A percentile compares a stretch with the other conserved stretches of the same genome.
These are phyloP conservation scores for Psidium guajava DNA, from an alignment of 345 rosid genomes.

Conservation along the genomic window DNA sequence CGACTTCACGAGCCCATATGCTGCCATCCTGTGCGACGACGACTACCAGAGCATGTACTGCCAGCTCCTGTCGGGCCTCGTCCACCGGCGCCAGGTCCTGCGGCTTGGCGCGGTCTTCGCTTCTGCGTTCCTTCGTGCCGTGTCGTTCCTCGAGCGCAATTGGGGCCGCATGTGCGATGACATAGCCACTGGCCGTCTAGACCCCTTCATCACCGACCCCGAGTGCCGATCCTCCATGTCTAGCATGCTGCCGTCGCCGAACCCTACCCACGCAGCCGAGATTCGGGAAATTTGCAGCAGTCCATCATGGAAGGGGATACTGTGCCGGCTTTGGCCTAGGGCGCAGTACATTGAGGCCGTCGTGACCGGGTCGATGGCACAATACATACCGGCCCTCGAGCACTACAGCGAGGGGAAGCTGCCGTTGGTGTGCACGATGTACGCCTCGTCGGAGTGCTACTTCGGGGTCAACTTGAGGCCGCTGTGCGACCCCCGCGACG, in stretches of 20 bases:
- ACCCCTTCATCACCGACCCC: constrained; percentile 29
- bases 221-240: constrained; percentile 34
- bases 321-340: constrained; percentile 51
- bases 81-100: constrained; percentile 39
- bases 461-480: constrained; percentile 63
- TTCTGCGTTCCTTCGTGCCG: constrained; percentile 44
- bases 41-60: constrained; percentile 68
- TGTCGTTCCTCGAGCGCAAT: constrained; percentile 49
- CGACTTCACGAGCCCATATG: constrained; percentile 48
- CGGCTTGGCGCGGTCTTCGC: constrained; percentile 64
- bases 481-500: constrained; percentile 42
- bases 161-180: constrained; percentile 43
- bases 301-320: constrained; percentile 51
- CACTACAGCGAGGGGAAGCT: constrained; percentile 47
- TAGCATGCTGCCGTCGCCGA: constrained; percentile 15
- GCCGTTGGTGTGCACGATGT: constrained; percentile 54
- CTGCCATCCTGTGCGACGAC: constrained; percentile 45
- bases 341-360: constrained; percentile 65
- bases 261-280: constrained; percentile 37
- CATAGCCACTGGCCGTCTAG: constrained; percentile 32
- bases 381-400: constrained; percentile 46
- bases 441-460: constrained; percentile 67
- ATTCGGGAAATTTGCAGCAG: constrained; percentile 37
- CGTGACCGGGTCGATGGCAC: constrained; percentile 66
- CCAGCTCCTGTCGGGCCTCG: constrained; percentile 50